Base-by-base conservation (phyloP, 179 eudicot genomes). In the Spinacia oleracea region DNA sequence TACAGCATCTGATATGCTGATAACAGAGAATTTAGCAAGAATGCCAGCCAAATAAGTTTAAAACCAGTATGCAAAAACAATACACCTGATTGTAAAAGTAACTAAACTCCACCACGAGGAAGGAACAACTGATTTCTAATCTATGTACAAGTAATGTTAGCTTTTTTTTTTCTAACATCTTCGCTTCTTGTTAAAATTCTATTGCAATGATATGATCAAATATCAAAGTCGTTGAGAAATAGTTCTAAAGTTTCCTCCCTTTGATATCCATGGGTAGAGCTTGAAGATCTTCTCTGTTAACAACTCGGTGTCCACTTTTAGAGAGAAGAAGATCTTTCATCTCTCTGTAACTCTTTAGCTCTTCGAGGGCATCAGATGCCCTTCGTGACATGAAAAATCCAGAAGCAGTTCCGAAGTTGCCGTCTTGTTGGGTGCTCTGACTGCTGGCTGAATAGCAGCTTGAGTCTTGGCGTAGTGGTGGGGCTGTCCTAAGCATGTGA, bases 281-380 rank as follows among this genome's bases (percentile, higher is more conserved):
- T 23, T 70, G 73, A 79, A 32, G 23, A 32, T 78, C 79, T 38
- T 74, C 77, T 16, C 43, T 58, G 60, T 23, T 46, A 32, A 78
- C 23, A 45, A 72, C 74, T 32, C 70, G 84, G 79, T 87, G 71
- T 63, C 86, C 87, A 25, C 93, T 90, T 78, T 90, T 89, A 31
- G 98, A 90, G 50, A 95, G 93, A 58, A 95, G 81, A 23, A 91
- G 73, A 10, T 90, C 91, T 79, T 91, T 94, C 92, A 91, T 87
- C 10, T 87, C 89, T 76, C 74, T 81, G 85, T 87, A 94, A 83
- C 85, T 80, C 81, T 79, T 90, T 23, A 93, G 96, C 77, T 94
- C 98, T 78, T 94, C 98, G 15, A 94, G 84, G 59, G 97, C 97
- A 78, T 94, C 98, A 23, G 96, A 79, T 68, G 97, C 86, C 84